Conservation (phyloP, 495 filamentous ascomycete genomes). For the Penicillium salamii region DNA sequence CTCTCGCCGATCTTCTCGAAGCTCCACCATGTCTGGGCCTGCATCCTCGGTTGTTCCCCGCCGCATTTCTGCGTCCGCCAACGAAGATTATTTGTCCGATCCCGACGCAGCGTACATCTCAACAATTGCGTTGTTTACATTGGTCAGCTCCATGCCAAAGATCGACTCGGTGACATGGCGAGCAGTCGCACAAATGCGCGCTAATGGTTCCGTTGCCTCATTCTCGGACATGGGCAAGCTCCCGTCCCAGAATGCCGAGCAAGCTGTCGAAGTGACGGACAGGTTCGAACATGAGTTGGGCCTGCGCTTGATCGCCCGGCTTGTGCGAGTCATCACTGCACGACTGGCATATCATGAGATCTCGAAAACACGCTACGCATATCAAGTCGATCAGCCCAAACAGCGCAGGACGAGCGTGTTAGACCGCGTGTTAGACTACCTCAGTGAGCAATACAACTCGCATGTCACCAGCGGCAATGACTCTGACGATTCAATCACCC, state of each 20-base stretch:
- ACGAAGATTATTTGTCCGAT: constrained; percentile 46
- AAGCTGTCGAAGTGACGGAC: constrained; percentile 44
- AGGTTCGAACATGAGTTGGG: constrained; percentile 61
- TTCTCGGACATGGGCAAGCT: constrained; percentile 40
- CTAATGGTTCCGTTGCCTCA: constrained; percentile 50
- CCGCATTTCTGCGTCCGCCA: constrained; percentile 23
- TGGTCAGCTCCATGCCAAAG: constrained; percentile 51
- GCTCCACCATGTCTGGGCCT: constrained; percentile 26
- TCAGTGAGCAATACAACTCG: constrained; percentile 32
- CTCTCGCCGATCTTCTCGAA: constrained; percentile 37
- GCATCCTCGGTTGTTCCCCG: constrained; percentile 25
- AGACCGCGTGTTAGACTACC: constrained; percentile 39
- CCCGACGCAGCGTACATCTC: constrained; percentile 55
- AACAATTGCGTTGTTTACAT: constrained; percentile 54
- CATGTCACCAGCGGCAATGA: constrained; percentile 31
- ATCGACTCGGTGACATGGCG: constrained; percentile 48
- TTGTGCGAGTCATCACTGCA: constrained; percentile 53
- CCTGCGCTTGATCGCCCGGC: constrained; percentile 51
- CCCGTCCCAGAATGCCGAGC: constrained; percentile 21
- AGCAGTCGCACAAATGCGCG: constrained; percentile 49
- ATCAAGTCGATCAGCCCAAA: constrained; percentile 30
- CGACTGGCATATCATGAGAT: constrained; percentile 52
- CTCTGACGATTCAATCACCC: constrained; percentile 30
- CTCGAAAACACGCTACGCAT: constrained; percentile 39
- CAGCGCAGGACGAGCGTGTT: constrained; percentile 31